A percentile compares a stretch with the other conserved stretches of the same genome.
Evolutionary conservation across 2,329 filamentous ascomycete species (phyloP).

Genomic region (Botryosphaeria dothidea): DNA sequence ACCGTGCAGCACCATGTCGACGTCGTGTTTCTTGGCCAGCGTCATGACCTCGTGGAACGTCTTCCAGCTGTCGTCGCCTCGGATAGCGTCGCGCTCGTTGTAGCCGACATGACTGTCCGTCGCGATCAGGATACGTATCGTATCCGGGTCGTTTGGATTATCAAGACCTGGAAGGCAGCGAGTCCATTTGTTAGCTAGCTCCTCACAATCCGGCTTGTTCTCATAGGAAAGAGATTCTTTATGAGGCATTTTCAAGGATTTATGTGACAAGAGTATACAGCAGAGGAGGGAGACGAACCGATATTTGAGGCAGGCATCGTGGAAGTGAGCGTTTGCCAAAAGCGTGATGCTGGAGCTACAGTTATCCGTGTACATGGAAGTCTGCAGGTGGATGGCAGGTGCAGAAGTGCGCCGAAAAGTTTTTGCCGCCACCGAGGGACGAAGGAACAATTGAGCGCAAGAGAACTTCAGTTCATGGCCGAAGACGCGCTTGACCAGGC

Average conservation of each 20-base stretch:
- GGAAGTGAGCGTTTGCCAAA: not conserved
- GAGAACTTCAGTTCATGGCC: not conserved
- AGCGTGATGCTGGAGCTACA: not conserved
- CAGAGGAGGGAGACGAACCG: not conserved
- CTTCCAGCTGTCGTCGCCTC: constrained; percentile 96
- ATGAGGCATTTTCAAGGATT: too few species aligned
- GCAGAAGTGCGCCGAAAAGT: not conserved
- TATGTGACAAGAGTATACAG: not conserved
- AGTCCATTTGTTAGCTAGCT: not conserved
- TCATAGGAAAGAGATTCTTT: not conserved
- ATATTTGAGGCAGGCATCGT: constrained; percentile 27
- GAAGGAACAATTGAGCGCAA: not conserved
- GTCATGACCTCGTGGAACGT: constrained; percentile 95
- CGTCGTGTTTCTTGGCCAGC: constrained; percentile 81
- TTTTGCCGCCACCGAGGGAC: not conserved
- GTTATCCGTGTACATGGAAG: not conserved
- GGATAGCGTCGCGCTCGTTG: constrained; percentile 86
- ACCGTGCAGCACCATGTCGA: constrained; percentile 95
- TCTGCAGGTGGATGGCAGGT: not conserved
- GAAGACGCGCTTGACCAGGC: not conserved
- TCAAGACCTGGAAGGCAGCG: constrained; percentile 34
- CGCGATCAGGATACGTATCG: constrained; percentile 88
- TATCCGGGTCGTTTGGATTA: constrained; percentile 59
- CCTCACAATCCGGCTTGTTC: not conserved
- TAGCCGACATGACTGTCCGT: constrained; percentile 99